Evolutionary conservation across 352 stramenopile species (phyloP).

Genomic region (Phytophthora sp.): DNA sequence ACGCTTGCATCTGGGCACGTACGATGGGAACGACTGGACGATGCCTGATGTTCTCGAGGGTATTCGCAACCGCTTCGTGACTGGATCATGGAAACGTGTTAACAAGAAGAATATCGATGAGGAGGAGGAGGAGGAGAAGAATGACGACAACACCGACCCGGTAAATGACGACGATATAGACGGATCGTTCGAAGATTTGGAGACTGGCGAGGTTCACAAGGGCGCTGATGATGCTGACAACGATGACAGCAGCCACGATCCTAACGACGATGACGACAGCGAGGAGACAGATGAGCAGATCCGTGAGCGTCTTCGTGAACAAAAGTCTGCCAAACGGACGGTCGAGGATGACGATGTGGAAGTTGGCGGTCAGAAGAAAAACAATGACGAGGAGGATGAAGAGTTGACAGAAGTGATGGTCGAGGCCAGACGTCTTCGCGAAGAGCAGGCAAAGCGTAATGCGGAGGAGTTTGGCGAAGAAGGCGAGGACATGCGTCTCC

Average conservation of each 20-base stretch:
- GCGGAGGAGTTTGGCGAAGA: constrained; percentile 95
- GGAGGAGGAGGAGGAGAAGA: constrained; percentile 53
- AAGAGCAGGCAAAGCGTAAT: constrained; percentile 89
- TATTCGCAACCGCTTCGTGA: constrained; percentile 96
- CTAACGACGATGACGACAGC: constrained; percentile 39
- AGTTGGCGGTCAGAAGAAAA: constrained; percentile 37
- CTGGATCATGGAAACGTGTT: constrained; percentile 93
- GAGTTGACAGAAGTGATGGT: constrained; percentile 89
- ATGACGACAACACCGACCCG: constrained; percentile 47
- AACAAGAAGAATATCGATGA: constrained; percentile 50
- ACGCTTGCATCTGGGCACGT: constrained; percentile 69
- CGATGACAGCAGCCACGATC: constrained; percentile 41
- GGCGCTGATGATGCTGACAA: constrained; percentile 38
- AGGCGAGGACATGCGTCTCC: constrained; percentile 91
- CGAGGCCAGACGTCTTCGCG: constrained; percentile 80
- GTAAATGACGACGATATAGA: constrained; percentile 92
- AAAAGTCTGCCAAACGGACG: constrained; percentile 93
- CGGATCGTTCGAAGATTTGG: constrained; percentile 98
- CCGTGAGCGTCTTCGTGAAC: constrained; percentile 83
- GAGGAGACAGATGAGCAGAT: constrained; percentile 86
- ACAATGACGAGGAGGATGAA: constrained; percentile 78
- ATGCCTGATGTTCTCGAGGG: constrained; percentile 77
- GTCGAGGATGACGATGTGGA: constrained; percentile 63
- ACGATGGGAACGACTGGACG: constrained; percentile 82
- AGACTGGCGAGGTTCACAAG: constrained; percentile 90